Percentiles rank a stretch among this genome's conserved stretches.
phyloP scores from a whole-genome alignment of 2,329 filamentous ascomycete genomes.

The Nemania sp. region DNA sequence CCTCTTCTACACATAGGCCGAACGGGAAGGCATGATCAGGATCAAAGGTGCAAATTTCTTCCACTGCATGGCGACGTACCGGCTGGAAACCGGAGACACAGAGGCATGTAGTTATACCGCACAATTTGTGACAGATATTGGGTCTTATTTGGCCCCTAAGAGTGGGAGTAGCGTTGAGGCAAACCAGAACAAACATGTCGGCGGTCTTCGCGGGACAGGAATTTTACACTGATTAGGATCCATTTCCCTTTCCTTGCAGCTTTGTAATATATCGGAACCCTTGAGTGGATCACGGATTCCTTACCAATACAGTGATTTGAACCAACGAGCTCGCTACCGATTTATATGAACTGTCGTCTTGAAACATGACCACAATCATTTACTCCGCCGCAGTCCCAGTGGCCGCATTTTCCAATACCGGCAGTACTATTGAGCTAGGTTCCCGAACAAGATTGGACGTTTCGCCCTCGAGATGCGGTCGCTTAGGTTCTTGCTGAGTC shows the following conservation, averaged over 20 bases:
- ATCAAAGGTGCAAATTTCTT: too few relatives aligned
- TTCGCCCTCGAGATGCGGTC: conserved; percentile 38
- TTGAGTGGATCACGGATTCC: neutral
- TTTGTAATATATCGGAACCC: neutral
- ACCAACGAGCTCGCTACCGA: neutral
- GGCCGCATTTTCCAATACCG: conserved; percentile 1
- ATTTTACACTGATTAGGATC: neutral
- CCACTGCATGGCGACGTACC: too few relatives aligned
- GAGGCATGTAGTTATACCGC: too few relatives aligned
- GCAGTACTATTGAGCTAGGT: conserved; percentile 20
- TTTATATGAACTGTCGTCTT: neutral
- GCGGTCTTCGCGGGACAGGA: neutral
- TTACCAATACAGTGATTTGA: conserved; percentile 2
- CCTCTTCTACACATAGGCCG: too few relatives aligned
- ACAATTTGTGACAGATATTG: too few relatives aligned
- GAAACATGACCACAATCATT: neutral
- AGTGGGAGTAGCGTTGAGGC: too few relatives aligned
- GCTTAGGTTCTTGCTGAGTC: conserved; percentile 36
- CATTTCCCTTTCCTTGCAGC: neutral
- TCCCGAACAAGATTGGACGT: conserved; percentile 17
- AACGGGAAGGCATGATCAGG: too few relatives aligned
- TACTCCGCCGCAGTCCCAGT: conserved; percentile 6
- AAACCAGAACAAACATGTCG: too few relatives aligned
- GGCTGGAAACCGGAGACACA: too few relatives aligned
- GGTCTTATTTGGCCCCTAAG: too few relatives aligned